Percentiles rank a stretch among this genome's conserved stretches.
Conservation (phyloP, 305 asterid species). For the Solanum chacoense region DNA sequence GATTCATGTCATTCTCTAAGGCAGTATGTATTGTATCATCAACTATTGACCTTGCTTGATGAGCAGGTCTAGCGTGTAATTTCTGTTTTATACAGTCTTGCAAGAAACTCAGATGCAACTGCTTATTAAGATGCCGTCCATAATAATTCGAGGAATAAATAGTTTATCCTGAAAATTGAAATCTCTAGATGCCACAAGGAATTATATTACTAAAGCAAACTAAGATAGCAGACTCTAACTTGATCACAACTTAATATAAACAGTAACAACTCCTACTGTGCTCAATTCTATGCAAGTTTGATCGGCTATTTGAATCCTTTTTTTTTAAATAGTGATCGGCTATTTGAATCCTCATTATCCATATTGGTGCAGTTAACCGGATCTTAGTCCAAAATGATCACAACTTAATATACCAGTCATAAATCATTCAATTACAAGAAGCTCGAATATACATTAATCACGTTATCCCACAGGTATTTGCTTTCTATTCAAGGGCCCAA, state of each 20-base stretch:
- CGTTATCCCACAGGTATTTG: not conserved
- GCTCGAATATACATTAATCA: not conserved
- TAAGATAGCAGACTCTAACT: not conserved
- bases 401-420: not conserved
- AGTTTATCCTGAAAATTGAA: not conserved
- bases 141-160: not conserved
- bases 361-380: not conserved
- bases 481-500: not conserved
- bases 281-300: not conserved
- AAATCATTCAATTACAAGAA: not conserved
- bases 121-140: not conserved
- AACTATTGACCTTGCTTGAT: not conserved
- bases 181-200: not conserved
- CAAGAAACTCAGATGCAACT: not conserved
- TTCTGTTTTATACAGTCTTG: not conserved
- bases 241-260: not conserved
- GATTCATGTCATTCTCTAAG: not conserved
- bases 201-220: not conserved
- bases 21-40: not conserved
- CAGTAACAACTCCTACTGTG: not conserved
- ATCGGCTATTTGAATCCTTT: not conserved
- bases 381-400: not conserved
- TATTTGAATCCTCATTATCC: not conserved
- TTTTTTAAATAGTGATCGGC: not conserved
- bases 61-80: not conserved